Evolutionary conservation across 352 stramenopile species (phyloP).

Genomic region (Albugo candida): DNA sequence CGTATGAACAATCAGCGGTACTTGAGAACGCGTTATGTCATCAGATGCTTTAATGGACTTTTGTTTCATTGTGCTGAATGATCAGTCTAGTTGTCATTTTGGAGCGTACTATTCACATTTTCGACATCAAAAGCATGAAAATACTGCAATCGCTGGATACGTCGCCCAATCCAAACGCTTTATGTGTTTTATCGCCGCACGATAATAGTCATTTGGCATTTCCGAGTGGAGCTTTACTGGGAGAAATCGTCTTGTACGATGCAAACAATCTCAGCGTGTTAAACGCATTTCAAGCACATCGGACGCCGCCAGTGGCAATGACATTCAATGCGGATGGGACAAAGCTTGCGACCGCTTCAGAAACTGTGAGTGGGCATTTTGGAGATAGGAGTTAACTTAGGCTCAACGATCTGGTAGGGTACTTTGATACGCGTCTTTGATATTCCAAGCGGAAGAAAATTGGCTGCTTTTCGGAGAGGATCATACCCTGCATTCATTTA

Average conservation of each 20-base stretch:
- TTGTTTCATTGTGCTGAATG: neutral
- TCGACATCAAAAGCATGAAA: constrained; percentile 88
- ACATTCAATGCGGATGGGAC: constrained; percentile 75
- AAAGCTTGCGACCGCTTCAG: constrained; percentile 77
- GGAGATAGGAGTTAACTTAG: neutral
- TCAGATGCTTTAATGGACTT: neutral
- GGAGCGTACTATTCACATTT: constrained; percentile 83
- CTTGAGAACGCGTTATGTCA: neutral
- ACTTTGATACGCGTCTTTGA: constrained; percentile 97
- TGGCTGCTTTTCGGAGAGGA: constrained; percentile 87
- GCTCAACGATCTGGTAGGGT: constrained; percentile 26
- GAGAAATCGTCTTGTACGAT: constrained; percentile 84
- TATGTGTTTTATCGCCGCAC: constrained; percentile 71
- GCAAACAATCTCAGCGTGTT: constrained; percentile 82
- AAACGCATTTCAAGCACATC: constrained; percentile 81
- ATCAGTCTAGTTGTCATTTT: constrained; percentile 60
- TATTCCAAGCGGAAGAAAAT: constrained; percentile 77
- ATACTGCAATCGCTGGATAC: constrained; percentile 83
- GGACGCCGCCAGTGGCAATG: constrained; percentile 70
- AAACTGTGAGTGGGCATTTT: constrained; percentile 23
- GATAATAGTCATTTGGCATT: constrained; percentile 76
- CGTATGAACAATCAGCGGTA: constrained; percentile 82
- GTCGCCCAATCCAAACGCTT: constrained; percentile 63
- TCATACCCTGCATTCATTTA: constrained; percentile 93
- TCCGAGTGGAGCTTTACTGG: constrained; percentile 51